Percentiles rank a stretch among this genome's conserved stretches.
Conservation (phyloP, 2,329 filamentous ascomycete genomes). For the Paecilomyces formosus region DNA sequence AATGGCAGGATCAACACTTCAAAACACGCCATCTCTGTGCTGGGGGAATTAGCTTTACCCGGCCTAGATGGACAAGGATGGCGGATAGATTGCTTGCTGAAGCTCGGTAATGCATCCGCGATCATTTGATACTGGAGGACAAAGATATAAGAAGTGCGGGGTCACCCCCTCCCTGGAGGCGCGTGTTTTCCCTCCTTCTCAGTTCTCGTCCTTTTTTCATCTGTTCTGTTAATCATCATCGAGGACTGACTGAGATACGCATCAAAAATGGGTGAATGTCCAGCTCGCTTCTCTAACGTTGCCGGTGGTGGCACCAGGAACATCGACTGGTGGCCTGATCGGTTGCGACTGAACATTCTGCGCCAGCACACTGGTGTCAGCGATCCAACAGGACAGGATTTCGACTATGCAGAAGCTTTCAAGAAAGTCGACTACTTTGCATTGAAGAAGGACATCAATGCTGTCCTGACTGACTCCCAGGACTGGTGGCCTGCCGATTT, state of each 20-base stretch:
- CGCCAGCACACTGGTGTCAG: slow-evolving; percentile 60
- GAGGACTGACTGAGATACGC: background rate
- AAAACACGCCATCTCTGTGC: background rate
- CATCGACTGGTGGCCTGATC: slow-evolving; percentile 67
- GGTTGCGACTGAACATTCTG: slow-evolving; percentile 62
- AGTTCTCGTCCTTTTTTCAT: background rate
- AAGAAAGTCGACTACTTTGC: slow-evolving; percentile 62
- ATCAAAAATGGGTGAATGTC: background rate
- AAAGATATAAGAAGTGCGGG: background rate
- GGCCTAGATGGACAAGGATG: background rate
- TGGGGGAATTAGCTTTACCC: background rate
- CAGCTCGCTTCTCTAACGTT: slow-evolving; percentile 16
- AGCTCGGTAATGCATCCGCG: background rate
- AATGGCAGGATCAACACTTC: background rate
- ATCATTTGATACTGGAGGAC: background rate
- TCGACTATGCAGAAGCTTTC: slow-evolving; percentile 67
- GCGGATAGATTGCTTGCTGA: background rate
- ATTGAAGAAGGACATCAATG: slow-evolving; percentile 66
- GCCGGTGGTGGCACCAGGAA: slow-evolving; percentile 60
- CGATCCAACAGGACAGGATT: slow-evolving; percentile 59
- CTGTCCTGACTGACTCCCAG: slow-evolving; percentile 69
- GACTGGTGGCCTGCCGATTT: slow-evolving; percentile 79
- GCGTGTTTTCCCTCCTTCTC: background rate
- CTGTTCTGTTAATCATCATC: background rate
- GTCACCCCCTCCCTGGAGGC: background rate